Conservation (phyloP, 805 yeast genomes). For the Kluyveromyces starmeri region DNA sequence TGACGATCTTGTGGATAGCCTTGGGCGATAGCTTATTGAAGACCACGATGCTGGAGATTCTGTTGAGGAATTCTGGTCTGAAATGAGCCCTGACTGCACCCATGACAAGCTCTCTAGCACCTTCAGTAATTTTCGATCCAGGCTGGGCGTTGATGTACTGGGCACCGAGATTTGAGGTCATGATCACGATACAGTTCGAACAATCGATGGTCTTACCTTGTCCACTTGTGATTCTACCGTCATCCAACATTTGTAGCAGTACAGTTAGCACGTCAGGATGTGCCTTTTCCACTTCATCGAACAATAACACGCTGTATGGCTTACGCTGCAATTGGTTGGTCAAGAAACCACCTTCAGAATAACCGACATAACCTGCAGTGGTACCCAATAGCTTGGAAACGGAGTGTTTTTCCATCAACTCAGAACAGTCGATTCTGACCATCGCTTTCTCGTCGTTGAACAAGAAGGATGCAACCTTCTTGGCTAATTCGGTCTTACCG, state of each 20-base stretch:
- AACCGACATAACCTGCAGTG: constrained; percentile 95
- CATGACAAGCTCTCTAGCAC: constrained; percentile 74
- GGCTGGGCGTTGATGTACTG: constrained; percentile 69
- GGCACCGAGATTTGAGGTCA: constrained; percentile 98
- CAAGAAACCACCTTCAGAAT: constrained; percentile 93
- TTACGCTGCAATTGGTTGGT: constrained; percentile 86
- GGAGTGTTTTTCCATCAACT: constrained; percentile 89
- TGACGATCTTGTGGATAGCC: constrained; percentile 88
- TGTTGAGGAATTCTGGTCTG: constrained; percentile 95
- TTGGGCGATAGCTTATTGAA: constrained; percentile 88
- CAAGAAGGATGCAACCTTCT: constrained; percentile 91
- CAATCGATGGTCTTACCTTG: constrained; percentile 92
- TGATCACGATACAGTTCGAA: constrained; percentile 82
- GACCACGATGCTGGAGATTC: constrained; percentile 87
- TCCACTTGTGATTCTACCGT: constrained; percentile 91
- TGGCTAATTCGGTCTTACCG: constrained; percentile 97
- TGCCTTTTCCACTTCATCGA: constrained; percentile 97
- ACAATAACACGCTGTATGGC: constrained; percentile 92
- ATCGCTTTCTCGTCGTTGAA: constrained; percentile 95
- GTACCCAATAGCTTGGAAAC: constrained; percentile 94
- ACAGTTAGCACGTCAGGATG: constrained; percentile 96
- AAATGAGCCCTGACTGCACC: constrained; percentile 76
- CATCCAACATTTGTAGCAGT: constrained; percentile 85
- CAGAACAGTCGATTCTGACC: constrained; percentile 97
- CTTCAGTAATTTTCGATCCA: constrained; percentile 52